A percentile compares a stretch with the other conserved stretches of the same genome.
These are phyloP conservation scores for Nymphaea thermarum DNA, from an alignment of 164 flowering plant genomes.

Conservation along the genomic window DNA sequence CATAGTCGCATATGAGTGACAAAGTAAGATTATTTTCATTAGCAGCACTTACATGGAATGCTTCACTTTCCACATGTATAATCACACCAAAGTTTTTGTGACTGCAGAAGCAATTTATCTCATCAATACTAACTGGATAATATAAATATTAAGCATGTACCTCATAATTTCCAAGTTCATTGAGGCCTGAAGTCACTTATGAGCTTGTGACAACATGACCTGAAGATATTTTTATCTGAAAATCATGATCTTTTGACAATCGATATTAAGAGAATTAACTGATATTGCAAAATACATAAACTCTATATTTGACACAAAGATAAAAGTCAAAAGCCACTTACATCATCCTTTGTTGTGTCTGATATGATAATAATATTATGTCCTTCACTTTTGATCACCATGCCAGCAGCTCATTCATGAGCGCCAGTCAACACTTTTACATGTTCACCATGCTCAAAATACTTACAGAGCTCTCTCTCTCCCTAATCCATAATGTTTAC, in stretches of 20 bases:
- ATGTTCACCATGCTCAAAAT: constrained; percentile 91
- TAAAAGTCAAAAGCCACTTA: constrained; percentile 19
- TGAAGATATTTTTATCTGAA: constrained; percentile 82
- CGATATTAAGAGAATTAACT: no score
- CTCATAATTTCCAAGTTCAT: constrained; percentile 91
- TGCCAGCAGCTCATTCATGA: constrained; percentile 91
- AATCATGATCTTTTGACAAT: neutral
- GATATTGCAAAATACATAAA: neutral
- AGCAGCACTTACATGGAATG: constrained; percentile 58
- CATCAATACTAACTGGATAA: neutral
- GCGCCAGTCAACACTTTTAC: constrained; percentile 91
- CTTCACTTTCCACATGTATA: constrained; percentile 95
- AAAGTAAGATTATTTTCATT: neutral
- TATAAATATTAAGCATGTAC: constrained; percentile 38
- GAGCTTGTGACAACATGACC: constrained; percentile 97
- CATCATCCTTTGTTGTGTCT: constrained; percentile 90
- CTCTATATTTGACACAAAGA: neutral
- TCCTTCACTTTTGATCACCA: constrained; percentile 89
- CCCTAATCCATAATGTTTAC: constrained; percentile 71
- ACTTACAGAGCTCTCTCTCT: constrained; percentile 86
- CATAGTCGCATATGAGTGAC: neutral
- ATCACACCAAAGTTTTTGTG: constrained; percentile 82
- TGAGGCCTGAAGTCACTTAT: constrained; percentile 86
- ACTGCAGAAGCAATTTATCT: constrained; percentile 32
- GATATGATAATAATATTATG: constrained; percentile 81